Conservation (phyloP, 139 green algal genomes). For the Mesotaenium endlicherianum region DNA sequence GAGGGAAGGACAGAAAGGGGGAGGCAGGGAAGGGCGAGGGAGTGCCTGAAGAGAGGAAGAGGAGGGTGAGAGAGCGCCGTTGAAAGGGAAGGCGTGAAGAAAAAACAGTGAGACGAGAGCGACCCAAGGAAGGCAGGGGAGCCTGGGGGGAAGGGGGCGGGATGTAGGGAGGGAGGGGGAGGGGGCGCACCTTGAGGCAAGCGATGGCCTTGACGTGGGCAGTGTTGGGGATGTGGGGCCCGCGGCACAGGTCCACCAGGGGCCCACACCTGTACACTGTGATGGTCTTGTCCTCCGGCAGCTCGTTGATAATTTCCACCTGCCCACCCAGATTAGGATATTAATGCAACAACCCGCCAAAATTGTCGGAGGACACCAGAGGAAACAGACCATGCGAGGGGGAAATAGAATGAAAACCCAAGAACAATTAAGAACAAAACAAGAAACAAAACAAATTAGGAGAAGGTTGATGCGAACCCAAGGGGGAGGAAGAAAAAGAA, state of each 20-base stretch:
- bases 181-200: constrained; percentile 37
- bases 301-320: constrained; percentile 87
- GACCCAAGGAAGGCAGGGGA: not conserved
- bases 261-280: constrained; percentile 84
- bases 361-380: too few relatives aligned
- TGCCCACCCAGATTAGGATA: not conserved
- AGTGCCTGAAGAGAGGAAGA: not conserved
- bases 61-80: not conserved
- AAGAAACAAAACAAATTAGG: too few relatives aligned
- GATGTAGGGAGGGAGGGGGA: not conserved
- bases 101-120: not conserved
- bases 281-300: constrained; percentile 84
- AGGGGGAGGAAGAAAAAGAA: too few relatives aligned
- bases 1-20: not conserved
- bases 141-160: not conserved
- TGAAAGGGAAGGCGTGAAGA: not conserved
- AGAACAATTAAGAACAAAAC: too few relatives aligned
- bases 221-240: constrained; percentile 92
- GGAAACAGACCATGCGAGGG: too few relatives aligned
- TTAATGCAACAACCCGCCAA: not conserved
- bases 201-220: constrained; percentile 68
- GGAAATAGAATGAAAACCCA: too few relatives aligned
- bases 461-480: too few relatives aligned
- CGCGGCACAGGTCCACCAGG: constrained; percentile 95
- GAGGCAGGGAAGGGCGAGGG: not conserved